A percentile compares a stretch with the other conserved stretches of the same genome.
Evolutionary conservation across 345 rosid species (phyloP).

Genomic region (Clarkia xantiana): DNA sequence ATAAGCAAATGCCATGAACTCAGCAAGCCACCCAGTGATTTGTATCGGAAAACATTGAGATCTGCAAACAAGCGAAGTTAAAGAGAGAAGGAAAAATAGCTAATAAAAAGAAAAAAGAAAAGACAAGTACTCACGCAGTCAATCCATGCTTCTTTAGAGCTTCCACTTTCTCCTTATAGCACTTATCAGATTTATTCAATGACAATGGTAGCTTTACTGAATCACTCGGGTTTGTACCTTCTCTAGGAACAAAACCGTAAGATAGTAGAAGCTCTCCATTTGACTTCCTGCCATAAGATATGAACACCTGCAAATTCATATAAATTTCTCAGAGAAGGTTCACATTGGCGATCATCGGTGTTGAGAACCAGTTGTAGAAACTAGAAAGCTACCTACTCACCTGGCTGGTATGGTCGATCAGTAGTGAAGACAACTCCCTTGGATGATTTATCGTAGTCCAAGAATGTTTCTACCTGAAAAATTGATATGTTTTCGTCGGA

Average conservation of each 20-base stretch:
- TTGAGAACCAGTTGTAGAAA: slow-evolving; percentile 3
- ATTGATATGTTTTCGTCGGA: slow-evolving; percentile 1
- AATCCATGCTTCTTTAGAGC: slow-evolving; percentile 64
- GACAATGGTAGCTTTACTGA: slow-evolving; percentile 70
- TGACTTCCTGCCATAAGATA: slow-evolving; percentile 89
- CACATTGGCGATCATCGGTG: not conserved
- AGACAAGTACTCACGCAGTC: slow-evolving; percentile 38
- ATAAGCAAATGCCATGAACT: slow-evolving; percentile 81
- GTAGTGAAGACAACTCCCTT: slow-evolving; percentile 70
- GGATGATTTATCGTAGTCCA: slow-evolving; percentile 88
- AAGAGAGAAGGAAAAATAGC: slow-evolving; percentile 2
- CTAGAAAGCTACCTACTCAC: slow-evolving; percentile 71
- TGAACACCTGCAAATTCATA: slow-evolving; percentile 63
- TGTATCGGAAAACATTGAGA: slow-evolving; percentile 69
- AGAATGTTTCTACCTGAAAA: slow-evolving; percentile 71
- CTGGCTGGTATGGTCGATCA: slow-evolving; percentile 77
- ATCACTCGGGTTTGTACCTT: slow-evolving; percentile 86
- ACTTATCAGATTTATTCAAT: slow-evolving; percentile 56
- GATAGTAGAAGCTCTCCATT: slow-evolving; percentile 86
- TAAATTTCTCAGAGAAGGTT: not conserved
- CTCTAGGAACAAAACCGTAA: slow-evolving; percentile 85
- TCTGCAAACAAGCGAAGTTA: slow-evolving; percentile 21
- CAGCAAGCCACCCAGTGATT: slow-evolving; percentile 88
- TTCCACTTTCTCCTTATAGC: slow-evolving; percentile 67
- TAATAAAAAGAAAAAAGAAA: too few species aligned